Base-by-base conservation (phyloP, 306 rosid genomes). In the Pterocarpus santalinus region DNA sequence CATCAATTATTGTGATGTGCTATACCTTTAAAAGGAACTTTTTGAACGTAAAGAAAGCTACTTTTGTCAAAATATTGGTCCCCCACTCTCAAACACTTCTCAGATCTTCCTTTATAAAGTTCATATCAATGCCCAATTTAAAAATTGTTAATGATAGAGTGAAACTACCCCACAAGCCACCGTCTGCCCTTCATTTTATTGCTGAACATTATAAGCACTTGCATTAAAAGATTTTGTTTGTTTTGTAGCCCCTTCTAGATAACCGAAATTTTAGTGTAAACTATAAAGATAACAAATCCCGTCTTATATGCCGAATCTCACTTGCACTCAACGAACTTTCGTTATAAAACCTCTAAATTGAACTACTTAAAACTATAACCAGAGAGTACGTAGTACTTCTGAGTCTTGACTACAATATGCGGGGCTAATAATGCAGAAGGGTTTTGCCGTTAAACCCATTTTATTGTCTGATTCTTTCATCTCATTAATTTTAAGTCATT, bases 1-100 rank as follows among this genome's bases (percentile, higher is more conserved):
- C 77, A 28, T 38, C 77, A 73, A 83, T 73, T 73, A 79, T 73
- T 72, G 58, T n/a, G 66, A 65, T 16, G 33, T 61, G 72, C 62
- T 80, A 65, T 73, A 66, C 63, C 58, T 38, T 44, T 43, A 63
- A 46, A 55, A 13, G 17, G 10, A 17, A 13, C 64, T 38, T 63
- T 70, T 6, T 35, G 28, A 46, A 51, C 41, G 12, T 13, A 10
- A 77, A 44, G 36, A 61, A 34, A 38, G 65, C 62, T 1, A 65
- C 73, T 39, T 41, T 56, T 74, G 39, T 70, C 82, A 69, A 76
- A 22, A 69, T 49, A 34, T 75, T 2, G 77, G 51, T 22, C 81
- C 81, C 75, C 72, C 28, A 38, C 57, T 17, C 28, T 60, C 32
- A 53, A 53, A 52, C 52, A 22, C 17, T 22, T 65, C 8, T 52